Evolutionary conservation across 1,284 basidiomycete genomes (phyloP).

Genomic region (Trametes versicolor): DNA sequence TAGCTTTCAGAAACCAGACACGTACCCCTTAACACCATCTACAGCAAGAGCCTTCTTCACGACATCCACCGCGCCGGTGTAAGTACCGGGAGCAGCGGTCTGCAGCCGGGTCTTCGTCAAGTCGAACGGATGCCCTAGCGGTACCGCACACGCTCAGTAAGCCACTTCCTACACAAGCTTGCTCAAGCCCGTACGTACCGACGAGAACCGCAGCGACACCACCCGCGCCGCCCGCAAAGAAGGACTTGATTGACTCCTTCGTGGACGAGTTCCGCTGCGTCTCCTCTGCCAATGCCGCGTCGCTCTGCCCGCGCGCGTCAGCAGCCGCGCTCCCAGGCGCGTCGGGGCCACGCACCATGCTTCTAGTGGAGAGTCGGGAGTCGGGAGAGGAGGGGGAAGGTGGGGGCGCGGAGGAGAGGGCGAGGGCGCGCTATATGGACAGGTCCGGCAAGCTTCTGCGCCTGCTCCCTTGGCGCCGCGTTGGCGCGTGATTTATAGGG

Average conservation of each 20-base stretch:
- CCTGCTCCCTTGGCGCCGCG: constrained; percentile 21
- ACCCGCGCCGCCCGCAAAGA: constrained; percentile 92
- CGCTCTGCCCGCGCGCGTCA: constrained; percentile 34
- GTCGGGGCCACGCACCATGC: constrained; percentile 38
- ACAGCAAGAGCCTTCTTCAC: constrained; percentile 90
- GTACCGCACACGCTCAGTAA: background rate
- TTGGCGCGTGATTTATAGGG: constrained; percentile 29
- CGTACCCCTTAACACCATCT: constrained; percentile 91
- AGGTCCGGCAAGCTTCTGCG: constrained; percentile 24
- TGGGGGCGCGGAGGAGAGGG: constrained; percentile 11
- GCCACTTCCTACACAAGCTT: background rate
- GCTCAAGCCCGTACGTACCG: constrained; percentile 60
- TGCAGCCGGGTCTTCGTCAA: constrained; percentile 96
- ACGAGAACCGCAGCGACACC: constrained; percentile 90
- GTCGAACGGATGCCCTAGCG: constrained; percentile 95
- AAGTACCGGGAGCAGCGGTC: constrained; percentile 90
- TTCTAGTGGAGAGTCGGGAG: constrained; percentile 8
- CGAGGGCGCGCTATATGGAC: constrained; percentile 23
- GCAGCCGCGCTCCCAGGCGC: background rate
- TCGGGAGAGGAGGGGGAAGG: constrained; percentile 2
- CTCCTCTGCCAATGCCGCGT: constrained; percentile 40
- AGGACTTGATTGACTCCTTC: constrained; percentile 79
- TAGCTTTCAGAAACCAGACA: constrained; percentile 13
- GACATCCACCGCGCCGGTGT: constrained; percentile 94
- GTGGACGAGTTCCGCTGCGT: constrained; percentile 49